Evolutionary conservation across 1,284 basidiomycete species (phyloP), one percentile per base, ranked within the genome.

Genomic region (Schizopora paradoxa): DNA sequence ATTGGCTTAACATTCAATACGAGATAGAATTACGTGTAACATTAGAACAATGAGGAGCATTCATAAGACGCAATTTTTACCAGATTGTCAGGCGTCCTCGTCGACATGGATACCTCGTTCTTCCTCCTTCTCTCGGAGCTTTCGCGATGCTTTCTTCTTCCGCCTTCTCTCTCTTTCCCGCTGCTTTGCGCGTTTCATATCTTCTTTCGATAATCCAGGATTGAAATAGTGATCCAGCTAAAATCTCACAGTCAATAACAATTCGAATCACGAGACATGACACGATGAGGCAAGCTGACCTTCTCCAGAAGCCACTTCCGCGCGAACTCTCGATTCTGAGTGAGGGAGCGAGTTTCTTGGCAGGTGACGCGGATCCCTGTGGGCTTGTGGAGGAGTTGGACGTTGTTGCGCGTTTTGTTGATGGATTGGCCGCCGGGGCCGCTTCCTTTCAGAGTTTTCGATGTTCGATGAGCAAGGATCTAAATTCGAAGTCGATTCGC

Each of bases 361-460:
- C 86, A 90, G 1, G 73, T 65, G 10, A 90, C 83, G 35, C 86
- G 79, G 40, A 88, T 69, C 6, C 86, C 83, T 28, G 82, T 85
- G 8, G 87, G 86, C 56, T 76, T 85, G 61, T 90, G 86, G 38
- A 86, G 61, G 21, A 90, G 66, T 58, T 89, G 86, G 23, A 90
- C 86, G 58, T 86, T 85, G 59, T 87, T 88, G 65, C 83, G 73
- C 48, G 86, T 88, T 68, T 90, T 90, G 68, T 90, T 90, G 58
- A 90, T 79, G 21, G 86, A 88, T 67, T 90, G 86, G 27, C 86
- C 87, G 22, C 86, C 86, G 58, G 87, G 87, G 21, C 86, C 86
- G 61, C 86, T 85, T 39, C 86, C 86, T 88, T 53, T 41, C 43
- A 43, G 22, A 45, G 52, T 38, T 52, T 31, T 35, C 48, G 41